Conservation (phyloP, 2,329 filamentous ascomycete species). For the Pseudogymnoascus sp. region DNA sequence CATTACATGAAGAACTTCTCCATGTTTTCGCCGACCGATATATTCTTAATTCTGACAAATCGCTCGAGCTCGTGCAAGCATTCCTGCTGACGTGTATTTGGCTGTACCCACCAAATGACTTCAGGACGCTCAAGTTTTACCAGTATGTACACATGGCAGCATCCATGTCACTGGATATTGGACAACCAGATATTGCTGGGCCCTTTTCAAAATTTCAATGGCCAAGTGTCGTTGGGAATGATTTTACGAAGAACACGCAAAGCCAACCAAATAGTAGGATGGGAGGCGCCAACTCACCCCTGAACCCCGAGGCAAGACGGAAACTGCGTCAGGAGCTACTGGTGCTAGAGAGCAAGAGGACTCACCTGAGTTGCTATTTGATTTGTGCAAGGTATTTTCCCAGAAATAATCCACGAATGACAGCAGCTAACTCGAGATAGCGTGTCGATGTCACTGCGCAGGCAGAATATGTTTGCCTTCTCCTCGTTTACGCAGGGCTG, state of each 20-base stretch:
- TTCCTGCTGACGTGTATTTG: constrained; percentile 38
- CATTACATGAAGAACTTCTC: constrained; percentile 38
- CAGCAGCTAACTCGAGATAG: constrained; percentile 19
- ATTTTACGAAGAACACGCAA: background rate
- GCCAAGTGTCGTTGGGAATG: background rate
- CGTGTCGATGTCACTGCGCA: constrained; percentile 33
- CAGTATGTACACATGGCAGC: constrained; percentile 43
- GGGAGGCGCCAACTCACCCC: background rate
- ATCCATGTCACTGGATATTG: constrained; percentile 34
- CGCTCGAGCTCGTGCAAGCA: constrained; percentile 41
- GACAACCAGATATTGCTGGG: constrained; percentile 4
- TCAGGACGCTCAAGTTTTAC: constrained; percentile 37
- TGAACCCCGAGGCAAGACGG: background rate
- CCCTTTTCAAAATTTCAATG: background rate
- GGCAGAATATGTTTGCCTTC: constrained; percentile 35
- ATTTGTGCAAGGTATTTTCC: constrained; percentile 25
- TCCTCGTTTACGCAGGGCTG: constrained; percentile 35
- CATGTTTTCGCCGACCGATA: constrained; percentile 37
- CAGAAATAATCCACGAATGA: background rate
- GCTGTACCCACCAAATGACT: constrained; percentile 39
- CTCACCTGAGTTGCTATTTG: constrained; percentile 32
- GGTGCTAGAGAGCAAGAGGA: constrained; percentile 30
- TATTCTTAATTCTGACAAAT: constrained; percentile 39
- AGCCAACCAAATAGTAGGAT: background rate
- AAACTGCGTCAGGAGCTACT: constrained; percentile 6